These are phyloP conservation scores for Microthlaspi erraticum DNA, from an alignment of 345 rosid species.

Conservation along the genomic window DNA sequence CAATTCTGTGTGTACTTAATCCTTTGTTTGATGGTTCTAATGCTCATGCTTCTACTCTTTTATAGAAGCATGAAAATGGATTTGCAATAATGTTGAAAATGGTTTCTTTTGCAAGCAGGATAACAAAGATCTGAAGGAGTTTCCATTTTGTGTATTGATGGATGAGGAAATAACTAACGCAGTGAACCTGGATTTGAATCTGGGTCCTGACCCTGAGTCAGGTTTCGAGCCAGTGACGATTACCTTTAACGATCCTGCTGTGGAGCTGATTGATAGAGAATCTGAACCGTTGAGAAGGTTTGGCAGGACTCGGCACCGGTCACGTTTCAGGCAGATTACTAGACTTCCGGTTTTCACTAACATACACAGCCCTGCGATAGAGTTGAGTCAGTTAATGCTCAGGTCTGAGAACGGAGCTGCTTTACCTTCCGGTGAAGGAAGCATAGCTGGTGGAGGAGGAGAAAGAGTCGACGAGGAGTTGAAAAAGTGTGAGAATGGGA, in stretches of 20 bases:
- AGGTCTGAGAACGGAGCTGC: slow-evolving; percentile 49
- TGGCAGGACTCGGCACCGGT: slow-evolving; percentile 35
- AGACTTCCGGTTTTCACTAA: slow-evolving; percentile 48
- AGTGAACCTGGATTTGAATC: slow-evolving; percentile 92
- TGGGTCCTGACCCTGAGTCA: slow-evolving; percentile 74
- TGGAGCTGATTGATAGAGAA: slow-evolving; percentile 50
- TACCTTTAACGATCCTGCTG: slow-evolving; percentile 24
- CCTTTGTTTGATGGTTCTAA: background rate
- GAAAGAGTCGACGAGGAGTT: slow-evolving; percentile 63
- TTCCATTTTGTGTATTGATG: slow-evolving; percentile 46
- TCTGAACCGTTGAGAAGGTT: slow-evolving; percentile 58
- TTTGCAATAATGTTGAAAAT: slow-evolving; percentile 7
- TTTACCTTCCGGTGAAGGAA: slow-evolving; percentile 78
- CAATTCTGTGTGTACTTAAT: background rate
- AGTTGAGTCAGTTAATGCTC: slow-evolving; percentile 40
- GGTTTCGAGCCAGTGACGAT: slow-evolving; percentile 36
- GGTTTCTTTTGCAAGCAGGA: slow-evolving; percentile 29
- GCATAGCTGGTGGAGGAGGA: slow-evolving; percentile 57
- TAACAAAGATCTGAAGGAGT: slow-evolving; percentile 2
- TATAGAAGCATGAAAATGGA: too few species aligned
- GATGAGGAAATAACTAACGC: slow-evolving; percentile 65
- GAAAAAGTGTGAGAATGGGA: slow-evolving; percentile 70
- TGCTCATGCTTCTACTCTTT: too few species aligned
- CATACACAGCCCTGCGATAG: slow-evolving; percentile 51
- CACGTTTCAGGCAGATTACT: slow-evolving; percentile 56